These are phyloP conservation scores for Penicillium tannophilum DNA, from an alignment of 495 filamentous ascomycete genomes.

Conservation along the genomic window DNA sequence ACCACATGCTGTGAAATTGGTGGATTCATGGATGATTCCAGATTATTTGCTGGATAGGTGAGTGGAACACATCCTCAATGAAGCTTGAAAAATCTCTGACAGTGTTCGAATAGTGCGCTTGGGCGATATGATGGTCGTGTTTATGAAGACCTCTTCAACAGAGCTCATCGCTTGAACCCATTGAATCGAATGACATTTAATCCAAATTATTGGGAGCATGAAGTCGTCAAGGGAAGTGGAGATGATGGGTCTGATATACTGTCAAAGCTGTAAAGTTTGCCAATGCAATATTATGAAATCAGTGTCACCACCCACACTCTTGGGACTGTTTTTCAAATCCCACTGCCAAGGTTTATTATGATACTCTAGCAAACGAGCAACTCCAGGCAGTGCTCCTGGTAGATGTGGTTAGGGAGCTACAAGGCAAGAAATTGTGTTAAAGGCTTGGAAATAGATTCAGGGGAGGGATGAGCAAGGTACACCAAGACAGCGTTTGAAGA, in stretches of 20 bases:
- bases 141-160: conserved; percentile 51
- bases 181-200: conserved; percentile 51
- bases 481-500: too few species aligned
- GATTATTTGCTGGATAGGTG: conserved; percentile 51
- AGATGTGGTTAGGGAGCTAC: too few species aligned
- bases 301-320: too few species aligned
- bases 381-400: too few species aligned
- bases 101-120: conserved; percentile 32
- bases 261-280: conserved; percentile 23
- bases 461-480: too few species aligned
- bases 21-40: conserved; percentile 51
- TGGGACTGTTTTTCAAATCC: too few species aligned
- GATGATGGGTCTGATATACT: conserved; percentile 23
- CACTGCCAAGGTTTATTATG: too few species aligned
- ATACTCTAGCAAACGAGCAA: too few species aligned
- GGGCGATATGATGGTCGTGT: conserved; percentile 50
- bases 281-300: neutral
- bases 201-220: conserved; percentile 50
- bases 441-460: too few species aligned
- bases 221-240: conserved; percentile 47
- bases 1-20: conserved; percentile 50
- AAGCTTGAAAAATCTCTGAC: neutral
- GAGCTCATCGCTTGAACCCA: conserved; percentile 49
- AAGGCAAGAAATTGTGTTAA: too few species aligned
- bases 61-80: neutral